A percentile compares a stretch with the other conserved stretches of the same genome.
Evolutionary conservation across 148 eudicot genomes (phyloP).

Genomic region (Euryodendron excelsum): DNA sequence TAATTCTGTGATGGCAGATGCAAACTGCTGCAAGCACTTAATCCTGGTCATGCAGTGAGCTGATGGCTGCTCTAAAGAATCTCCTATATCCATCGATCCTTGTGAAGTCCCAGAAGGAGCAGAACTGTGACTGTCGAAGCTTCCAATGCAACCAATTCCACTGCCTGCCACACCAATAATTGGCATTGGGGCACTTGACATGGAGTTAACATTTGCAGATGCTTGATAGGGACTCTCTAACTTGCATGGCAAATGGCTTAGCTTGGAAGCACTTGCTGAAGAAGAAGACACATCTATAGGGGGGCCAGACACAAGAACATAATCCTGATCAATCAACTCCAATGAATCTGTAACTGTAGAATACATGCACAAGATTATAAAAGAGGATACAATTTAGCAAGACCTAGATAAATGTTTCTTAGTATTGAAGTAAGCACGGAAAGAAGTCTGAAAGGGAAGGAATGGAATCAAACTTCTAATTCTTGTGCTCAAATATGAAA

Average conservation of each 20-base stretch:
- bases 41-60: slow-evolving; percentile 60
- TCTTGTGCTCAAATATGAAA: no score
- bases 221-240: slow-evolving; percentile 36
- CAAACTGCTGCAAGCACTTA: slow-evolving; percentile 66
- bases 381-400: slow-evolving; percentile 8
- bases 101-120: slow-evolving; percentile 62
- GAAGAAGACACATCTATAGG: slow-evolving; percentile 50
- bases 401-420: not conserved
- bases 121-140: slow-evolving; percentile 59
- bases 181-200: slow-evolving; percentile 47
- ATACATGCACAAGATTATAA: slow-evolving; percentile 5
- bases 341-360: slow-evolving; percentile 55
- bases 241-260: slow-evolving; percentile 42
- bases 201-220: slow-evolving; percentile 38
- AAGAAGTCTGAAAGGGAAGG: no score
- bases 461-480: no score
- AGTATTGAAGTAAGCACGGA: no score
- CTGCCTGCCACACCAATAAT: slow-evolving; percentile 40
- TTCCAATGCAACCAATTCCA: slow-evolving; percentile 32
- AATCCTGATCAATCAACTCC: slow-evolving; percentile 75
- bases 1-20: slow-evolving; percentile 70
- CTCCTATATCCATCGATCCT: slow-evolving; percentile 55
- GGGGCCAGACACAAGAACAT: slow-evolving; percentile 70
- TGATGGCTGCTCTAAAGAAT: slow-evolving; percentile 62
- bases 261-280: slow-evolving; percentile 52